phyloP scores from a whole-genome alignment of 2,329 filamentous ascomycete genomes.

The Scedosporium dehoogii region DNA sequence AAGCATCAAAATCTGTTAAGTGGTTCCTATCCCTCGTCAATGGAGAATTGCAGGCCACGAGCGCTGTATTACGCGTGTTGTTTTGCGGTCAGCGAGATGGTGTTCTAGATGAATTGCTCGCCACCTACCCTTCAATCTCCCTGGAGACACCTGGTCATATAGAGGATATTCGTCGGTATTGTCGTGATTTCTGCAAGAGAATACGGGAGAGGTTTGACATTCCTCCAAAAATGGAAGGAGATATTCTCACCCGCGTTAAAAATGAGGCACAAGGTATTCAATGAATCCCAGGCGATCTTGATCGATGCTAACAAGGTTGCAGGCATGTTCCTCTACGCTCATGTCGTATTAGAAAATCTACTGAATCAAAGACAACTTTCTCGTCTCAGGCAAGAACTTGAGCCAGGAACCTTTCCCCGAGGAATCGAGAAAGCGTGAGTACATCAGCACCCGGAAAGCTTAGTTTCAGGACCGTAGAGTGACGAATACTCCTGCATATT shows the following conservation, averaged over 20 bases:
- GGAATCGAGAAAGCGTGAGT: neutral
- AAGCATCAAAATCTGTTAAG: neutral
- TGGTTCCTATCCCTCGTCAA: neutral
- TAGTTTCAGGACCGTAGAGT: too few relatives aligned
- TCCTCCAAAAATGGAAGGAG: neutral
- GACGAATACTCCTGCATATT: too few relatives aligned
- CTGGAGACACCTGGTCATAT: neutral
- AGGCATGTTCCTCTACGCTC: neutral
- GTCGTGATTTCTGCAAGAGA: neutral
- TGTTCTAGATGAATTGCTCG: neutral
- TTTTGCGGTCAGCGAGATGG: neutral
- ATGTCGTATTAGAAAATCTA: neutral
- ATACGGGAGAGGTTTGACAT: neutral
- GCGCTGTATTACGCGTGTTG: neutral
- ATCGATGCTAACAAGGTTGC: neutral
- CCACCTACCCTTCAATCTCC: neutral
- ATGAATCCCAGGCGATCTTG: too few relatives aligned
- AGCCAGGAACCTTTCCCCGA: neutral
- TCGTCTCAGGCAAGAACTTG: neutral
- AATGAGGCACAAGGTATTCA: neutral
- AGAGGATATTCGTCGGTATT: neutral
- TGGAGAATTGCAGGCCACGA: neutral
- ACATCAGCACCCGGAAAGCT: too few relatives aligned
- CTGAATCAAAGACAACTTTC: neutral
- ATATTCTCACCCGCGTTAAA: neutral